Evolutionary conservation across 495 filamentous ascomycete species (phyloP).

Genomic region (Podospora didyma): DNA sequence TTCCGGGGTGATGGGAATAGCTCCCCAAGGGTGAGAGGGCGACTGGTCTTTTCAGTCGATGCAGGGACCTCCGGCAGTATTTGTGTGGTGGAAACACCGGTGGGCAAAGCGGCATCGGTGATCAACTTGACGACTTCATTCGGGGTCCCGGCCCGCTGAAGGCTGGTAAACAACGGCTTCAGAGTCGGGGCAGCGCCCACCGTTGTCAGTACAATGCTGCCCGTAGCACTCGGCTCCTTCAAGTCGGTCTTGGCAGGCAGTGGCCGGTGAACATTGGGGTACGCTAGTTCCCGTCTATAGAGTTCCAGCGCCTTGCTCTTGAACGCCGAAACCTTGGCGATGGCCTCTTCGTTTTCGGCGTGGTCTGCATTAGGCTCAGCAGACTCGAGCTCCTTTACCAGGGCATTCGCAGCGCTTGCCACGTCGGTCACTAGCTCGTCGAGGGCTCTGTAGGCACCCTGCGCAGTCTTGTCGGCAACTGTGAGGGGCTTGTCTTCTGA

Average conservation of each 20-base stretch:
- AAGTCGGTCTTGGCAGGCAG: conserved; percentile 7
- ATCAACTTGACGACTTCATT: conserved; percentile 42
- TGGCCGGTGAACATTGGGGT: conserved; percentile 28
- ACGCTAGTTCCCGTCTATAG: conserved; percentile 36
- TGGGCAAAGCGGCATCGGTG: conserved; percentile 63
- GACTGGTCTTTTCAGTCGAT: conserved; percentile 41
- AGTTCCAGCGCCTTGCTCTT: conserved; percentile 38
- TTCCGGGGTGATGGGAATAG: conserved; percentile 69
- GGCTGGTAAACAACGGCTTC: conserved; percentile 79
- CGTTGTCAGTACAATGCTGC: conserved; percentile 64
- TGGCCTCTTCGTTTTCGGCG: conserved; percentile 23
- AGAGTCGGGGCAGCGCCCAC: conserved; percentile 65
- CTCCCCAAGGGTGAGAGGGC: conserved; percentile 67
- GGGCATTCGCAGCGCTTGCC: conserved; percentile 31
- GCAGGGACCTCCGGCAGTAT: conserved; percentile 49
- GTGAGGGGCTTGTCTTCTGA: conserved; percentile 33
- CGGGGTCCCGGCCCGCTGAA: conserved; percentile 47
- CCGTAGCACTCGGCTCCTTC: conserved; percentile 21
- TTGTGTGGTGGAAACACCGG: conserved; percentile 66
- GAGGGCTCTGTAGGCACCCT: conserved; percentile 38
- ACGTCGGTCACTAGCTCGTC: conserved; percentile 46
- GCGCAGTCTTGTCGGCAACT: conserved; percentile 43
- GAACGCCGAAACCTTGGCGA: conserved; percentile 37
- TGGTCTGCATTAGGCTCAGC: conserved; percentile 15
- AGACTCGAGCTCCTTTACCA: conserved; percentile 36